Percentiles rank a stretch among this genome's conserved stretches.
Conservation (phyloP, 2,329 filamentous ascomycete species). For the Aureobasidium sp. region DNA sequence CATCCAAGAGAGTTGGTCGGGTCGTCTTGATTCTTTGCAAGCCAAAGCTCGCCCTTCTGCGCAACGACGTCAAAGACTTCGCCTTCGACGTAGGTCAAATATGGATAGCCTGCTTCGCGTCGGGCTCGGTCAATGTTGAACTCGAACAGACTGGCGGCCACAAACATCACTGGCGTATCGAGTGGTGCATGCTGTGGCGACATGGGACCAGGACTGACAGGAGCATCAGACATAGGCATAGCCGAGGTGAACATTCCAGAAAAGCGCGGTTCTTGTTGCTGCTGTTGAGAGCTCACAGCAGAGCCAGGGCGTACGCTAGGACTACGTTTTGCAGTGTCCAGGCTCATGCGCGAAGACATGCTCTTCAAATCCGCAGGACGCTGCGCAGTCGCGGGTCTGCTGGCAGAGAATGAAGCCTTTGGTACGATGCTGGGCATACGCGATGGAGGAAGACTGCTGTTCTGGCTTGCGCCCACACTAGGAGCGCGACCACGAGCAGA, state of each 20-base stretch:
- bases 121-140: slow-evolving; percentile 94
- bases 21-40: slow-evolving; percentile 96
- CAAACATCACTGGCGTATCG: slow-evolving; percentile 59
- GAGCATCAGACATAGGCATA: slow-evolving; percentile 65
- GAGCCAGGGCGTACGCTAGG: slow-evolving; percentile 24
- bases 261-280: slow-evolving; percentile 21
- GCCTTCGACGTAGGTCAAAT: slow-evolving; percentile 88
- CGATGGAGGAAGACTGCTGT: slow-evolving; percentile 15
- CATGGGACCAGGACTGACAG: slow-evolving; percentile 16
- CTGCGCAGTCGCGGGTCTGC: slow-evolving; percentile 30
- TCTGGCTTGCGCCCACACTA: slow-evolving; percentile 10
- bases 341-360: slow-evolving; percentile 20
- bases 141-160: slow-evolving; percentile 90
- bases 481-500: slow-evolving; percentile 31
- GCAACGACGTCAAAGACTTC: slow-evolving; percentile 72
- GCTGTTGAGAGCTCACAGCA: slow-evolving; percentile 28
- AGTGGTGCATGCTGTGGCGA: slow-evolving; percentile 21
- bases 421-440: slow-evolving; percentile 31
- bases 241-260: slow-evolving; percentile 69
- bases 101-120: slow-evolving; percentile 89
- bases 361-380: slow-evolving; percentile 18
- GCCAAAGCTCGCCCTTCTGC: slow-evolving; percentile 95
- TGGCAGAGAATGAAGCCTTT: slow-evolving; percentile 35
- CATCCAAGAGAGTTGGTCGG: slow-evolving; percentile 71
- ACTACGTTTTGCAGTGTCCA: slow-evolving; percentile 18